Evolutionary conservation across 306 rosid genomes (phyloP).

Genomic region (Prunus salicina): DNA sequence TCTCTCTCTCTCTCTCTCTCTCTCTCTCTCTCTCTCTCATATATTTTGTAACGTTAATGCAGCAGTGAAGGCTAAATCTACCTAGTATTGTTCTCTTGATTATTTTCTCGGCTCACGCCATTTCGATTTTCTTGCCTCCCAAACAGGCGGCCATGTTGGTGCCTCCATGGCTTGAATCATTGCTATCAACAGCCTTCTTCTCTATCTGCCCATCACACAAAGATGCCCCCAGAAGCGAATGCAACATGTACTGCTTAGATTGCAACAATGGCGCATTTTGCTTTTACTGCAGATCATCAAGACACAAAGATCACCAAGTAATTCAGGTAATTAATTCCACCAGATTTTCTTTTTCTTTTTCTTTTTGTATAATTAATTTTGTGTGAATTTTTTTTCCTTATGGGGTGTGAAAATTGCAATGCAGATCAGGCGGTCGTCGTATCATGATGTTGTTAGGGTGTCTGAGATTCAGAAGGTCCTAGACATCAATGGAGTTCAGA

Average conservation of each 20-base stretch:
- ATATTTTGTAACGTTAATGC: slow-evolving; percentile 30
- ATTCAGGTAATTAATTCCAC: slow-evolving; percentile 45
- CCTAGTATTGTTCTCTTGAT: background rate
- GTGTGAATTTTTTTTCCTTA: background rate
- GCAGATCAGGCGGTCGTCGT: slow-evolving; percentile 73
- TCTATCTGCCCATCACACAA: slow-evolving; percentile 35
- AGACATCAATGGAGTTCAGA: slow-evolving; percentile 66
- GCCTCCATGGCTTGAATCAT: slow-evolving; percentile 57
- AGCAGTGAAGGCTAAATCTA: background rate
- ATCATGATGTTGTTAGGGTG: slow-evolving; percentile 68
- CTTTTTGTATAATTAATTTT: background rate
- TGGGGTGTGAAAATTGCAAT: background rate
- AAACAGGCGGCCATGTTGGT: slow-evolving; percentile 40
- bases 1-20: background rate
- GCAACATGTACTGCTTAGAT: slow-evolving; percentile 70
- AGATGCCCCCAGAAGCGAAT: slow-evolving; percentile 48
- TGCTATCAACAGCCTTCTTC: slow-evolving; percentile 53
- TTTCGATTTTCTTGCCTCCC: background rate
- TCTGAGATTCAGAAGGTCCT: slow-evolving; percentile 55
- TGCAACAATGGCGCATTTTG: slow-evolving; percentile 48
- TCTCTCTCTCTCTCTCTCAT: slow-evolving; percentile 9
- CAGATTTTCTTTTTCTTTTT: background rate
- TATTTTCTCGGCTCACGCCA: background rate
- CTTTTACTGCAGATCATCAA: slow-evolving; percentile 51
- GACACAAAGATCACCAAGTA: slow-evolving; percentile 60